Conservation (phyloP, 805 yeast genomes). For the Ogataea minuta region DNA sequence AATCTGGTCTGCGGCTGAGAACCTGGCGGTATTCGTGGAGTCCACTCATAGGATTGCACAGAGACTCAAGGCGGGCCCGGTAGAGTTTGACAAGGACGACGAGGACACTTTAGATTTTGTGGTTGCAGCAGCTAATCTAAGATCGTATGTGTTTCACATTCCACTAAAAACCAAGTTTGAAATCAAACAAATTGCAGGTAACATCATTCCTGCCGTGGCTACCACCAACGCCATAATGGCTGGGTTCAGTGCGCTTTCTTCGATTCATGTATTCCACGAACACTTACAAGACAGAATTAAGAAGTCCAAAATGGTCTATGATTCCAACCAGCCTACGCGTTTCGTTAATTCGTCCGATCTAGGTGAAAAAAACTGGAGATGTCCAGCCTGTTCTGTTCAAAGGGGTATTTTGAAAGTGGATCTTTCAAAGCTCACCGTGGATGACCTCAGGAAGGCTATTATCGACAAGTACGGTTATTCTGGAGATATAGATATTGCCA, state of each 20-base stretch:
- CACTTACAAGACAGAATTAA: conserved; percentile 29
- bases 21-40: conserved; percentile 54
- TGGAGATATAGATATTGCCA: conserved; percentile 53
- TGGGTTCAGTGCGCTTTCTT: conserved; percentile 77
- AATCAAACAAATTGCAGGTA: conserved; percentile 93
- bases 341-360: conserved; percentile 64
- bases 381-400: conserved; percentile 63
- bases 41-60: conserved; percentile 49
- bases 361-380: conserved; percentile 62
- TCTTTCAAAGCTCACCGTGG: conserved; percentile 37
- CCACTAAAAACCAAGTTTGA: conserved; percentile 77
- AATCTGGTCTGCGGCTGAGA: conserved; percentile 63
- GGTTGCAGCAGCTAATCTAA: conserved; percentile 75
- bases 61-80: conserved; percentile 41
- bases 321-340: conserved; percentile 54
- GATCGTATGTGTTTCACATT: conserved; percentile 69
- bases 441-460: conserved; percentile 51
- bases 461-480: conserved; percentile 51
- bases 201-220: conserved; percentile 97
- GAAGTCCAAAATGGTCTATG: conserved; percentile 48
- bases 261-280: conserved; percentile 48
- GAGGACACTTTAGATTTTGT: conserved; percentile 88
- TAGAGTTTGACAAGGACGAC: conserved; percentile 92
- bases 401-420: conserved; percentile 48
- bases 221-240: conserved; percentile 96